These are phyloP conservation scores for Rosa lucieae DNA, from an alignment of 306 rosid genomes.

Conservation along the genomic window DNA sequence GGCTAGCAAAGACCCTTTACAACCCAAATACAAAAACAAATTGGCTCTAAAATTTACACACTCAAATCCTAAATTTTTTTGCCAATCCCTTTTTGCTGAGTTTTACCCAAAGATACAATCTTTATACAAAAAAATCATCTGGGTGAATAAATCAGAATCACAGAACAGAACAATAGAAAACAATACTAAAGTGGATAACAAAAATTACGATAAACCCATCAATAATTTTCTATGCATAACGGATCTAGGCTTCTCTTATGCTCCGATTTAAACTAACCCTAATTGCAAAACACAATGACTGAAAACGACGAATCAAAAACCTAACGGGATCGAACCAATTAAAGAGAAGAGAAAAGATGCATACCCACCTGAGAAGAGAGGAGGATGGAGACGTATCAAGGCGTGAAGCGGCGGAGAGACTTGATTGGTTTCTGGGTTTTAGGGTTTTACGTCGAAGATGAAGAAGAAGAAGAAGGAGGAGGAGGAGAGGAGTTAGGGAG, in stretches of 20 bases:
- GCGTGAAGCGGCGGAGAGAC: neutral
- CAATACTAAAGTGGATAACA: neutral
- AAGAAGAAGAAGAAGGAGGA: no score
- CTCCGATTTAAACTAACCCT: neutral
- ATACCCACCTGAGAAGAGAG: neutral
- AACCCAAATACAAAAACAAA: neutral
- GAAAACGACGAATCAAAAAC: neutral
- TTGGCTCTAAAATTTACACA: neutral
- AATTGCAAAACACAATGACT: neutral
- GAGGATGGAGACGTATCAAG: neutral
- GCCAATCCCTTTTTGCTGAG: neutral
- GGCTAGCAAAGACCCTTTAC: neutral
- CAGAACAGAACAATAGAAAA: no score
- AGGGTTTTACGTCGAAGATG: neutral
- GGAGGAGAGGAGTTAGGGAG: no score
- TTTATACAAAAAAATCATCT: neutral
- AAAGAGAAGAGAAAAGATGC: neutral
- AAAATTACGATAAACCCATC: neutral
- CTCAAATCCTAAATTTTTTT: neutral
- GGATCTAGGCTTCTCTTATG: neutral
- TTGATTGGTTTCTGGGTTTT: neutral
- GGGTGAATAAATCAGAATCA: neutral
- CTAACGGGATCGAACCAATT: neutral
- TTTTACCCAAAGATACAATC: neutral
- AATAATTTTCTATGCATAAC: neutral